Evolutionary conservation across 495 filamentous ascomycete genomes (phyloP).

Genomic region (Tuber magnatum): DNA sequence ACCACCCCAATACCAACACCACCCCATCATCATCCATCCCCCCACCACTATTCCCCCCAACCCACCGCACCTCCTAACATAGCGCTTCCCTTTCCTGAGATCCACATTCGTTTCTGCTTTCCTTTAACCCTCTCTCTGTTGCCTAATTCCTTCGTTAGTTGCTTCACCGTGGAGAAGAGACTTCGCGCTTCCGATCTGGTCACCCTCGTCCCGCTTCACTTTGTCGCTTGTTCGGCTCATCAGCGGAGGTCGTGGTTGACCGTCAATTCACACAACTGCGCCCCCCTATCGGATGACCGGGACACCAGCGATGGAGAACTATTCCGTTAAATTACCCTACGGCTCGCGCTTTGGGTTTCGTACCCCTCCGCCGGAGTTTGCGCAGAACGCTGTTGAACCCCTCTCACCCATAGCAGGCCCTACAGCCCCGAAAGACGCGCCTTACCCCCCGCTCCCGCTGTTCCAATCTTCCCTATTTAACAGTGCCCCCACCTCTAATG

Average conservation of each 20-base stretch:
- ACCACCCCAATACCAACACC: constrained; percentile 11
- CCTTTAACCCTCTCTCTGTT: constrained; percentile 11
- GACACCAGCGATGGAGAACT: constrained; percentile 30
- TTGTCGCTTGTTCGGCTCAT: constrained; percentile 12
- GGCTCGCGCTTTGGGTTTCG: constrained; percentile 38
- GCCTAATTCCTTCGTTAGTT: constrained; percentile 8
- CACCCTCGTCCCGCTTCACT: constrained; percentile 1
- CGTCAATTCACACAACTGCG: constrained; percentile 16
- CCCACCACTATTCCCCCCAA: not conserved
- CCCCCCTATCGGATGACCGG: constrained; percentile 35
- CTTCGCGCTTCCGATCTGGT: constrained; percentile 4
- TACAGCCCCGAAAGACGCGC: constrained; percentile 15
- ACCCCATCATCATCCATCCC: constrained; percentile 2
- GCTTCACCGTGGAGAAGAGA: constrained; percentile 3
- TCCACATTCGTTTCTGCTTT: constrained; percentile 2
- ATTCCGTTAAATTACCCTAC: constrained; percentile 19
- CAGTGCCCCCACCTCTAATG: not conserved
- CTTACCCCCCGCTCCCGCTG: constrained; percentile 13
- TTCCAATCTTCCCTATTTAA: constrained; percentile 13
- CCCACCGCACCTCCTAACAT: not conserved
- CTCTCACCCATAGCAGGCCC: constrained; percentile 27
- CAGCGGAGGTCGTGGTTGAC: constrained; percentile 34
- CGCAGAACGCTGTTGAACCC: constrained; percentile 35
- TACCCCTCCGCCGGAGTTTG: constrained; percentile 39
- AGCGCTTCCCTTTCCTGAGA: constrained; percentile 1